Conservation (phyloP, 768 basidiomycete species). For the Boletus reticulatus region DNA sequence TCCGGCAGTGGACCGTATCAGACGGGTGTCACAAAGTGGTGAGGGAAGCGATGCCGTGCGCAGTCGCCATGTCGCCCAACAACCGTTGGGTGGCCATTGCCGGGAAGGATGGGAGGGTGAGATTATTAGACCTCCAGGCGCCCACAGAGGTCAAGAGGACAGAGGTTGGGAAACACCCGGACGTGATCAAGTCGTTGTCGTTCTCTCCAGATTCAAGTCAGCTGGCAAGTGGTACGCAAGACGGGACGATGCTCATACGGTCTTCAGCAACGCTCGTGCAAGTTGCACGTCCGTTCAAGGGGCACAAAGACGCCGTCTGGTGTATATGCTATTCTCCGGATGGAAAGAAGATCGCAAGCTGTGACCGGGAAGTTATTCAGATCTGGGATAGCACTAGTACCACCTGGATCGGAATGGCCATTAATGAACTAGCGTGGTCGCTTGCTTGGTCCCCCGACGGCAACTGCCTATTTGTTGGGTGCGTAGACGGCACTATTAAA, state of each 20-base stretch:
- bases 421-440: conserved; percentile 19
- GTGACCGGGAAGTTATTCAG: conserved; percentile 16
- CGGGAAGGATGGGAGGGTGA: conserved; percentile 15
- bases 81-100: conserved; percentile 16
- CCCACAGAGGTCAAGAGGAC: neutral
- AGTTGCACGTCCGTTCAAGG: conserved; percentile 5
- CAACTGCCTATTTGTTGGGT: conserved; percentile 16
- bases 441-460: conserved; percentile 19
- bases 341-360: conserved; percentile 18
- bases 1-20: conserved; percentile 17
- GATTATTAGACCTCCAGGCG: conserved; percentile 3
- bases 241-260: conserved; percentile 20
- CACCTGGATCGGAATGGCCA: neutral
- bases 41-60: neutral
- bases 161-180: neutral
- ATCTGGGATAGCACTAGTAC: conserved; percentile 10
- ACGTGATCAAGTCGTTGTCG: conserved; percentile 9
- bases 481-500: conserved; percentile 15
- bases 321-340: conserved; percentile 19
- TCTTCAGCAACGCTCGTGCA: conserved; percentile 4
- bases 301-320: conserved; percentile 14
- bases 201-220: conserved; percentile 18
- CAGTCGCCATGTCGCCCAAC: conserved; percentile 8
- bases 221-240: conserved; percentile 16
- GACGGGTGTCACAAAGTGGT: conserved; percentile 1